Percentiles rank a stretch among this genome's conserved stretches.
Conservation (phyloP, 495 filamentous ascomycete species). For the Daldinia bambusicola region DNA sequence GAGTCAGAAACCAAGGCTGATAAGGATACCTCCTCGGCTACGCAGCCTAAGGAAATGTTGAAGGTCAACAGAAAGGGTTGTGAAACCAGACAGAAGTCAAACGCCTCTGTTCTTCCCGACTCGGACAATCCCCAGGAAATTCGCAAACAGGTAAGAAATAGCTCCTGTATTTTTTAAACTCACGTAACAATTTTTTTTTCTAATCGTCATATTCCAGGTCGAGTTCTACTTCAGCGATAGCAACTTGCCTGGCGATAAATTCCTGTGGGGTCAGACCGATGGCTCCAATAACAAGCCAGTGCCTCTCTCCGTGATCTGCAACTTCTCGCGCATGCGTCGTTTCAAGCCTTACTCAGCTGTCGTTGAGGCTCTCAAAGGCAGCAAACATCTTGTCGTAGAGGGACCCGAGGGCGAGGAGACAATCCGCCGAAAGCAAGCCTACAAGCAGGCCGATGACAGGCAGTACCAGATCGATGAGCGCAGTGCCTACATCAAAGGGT, state of each 20-base stretch:
- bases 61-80: constrained; percentile 31
- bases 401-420: constrained; percentile 69
- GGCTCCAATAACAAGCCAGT: constrained; percentile 84
- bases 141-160: constrained; percentile 73
- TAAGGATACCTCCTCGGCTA: constrained; percentile 16
- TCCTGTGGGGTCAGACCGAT: constrained; percentile 78
- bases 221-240: constrained; percentile 98
- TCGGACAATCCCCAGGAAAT: constrained; percentile 78
- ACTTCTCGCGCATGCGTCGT: constrained; percentile 91
- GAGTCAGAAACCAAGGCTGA: not conserved
- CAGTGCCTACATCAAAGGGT: constrained; percentile 77
- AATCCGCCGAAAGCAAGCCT: constrained; percentile 71
- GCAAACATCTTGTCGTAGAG: constrained; percentile 71
- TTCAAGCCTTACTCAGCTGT: constrained; percentile 87
- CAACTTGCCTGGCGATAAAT: constrained; percentile 89
- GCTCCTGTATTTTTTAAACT: constrained; percentile 9
- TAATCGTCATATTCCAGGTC: constrained; percentile 64
- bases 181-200: constrained; percentile 18
- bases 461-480: constrained; percentile 48
- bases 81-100: constrained; percentile 64
- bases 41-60: constrained; percentile 39
- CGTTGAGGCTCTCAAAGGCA: constrained; percentile 81
- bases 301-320: constrained; percentile 75
- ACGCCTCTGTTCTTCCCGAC: constrained; percentile 69
- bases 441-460: constrained; percentile 53